These are phyloP conservation scores for Phytophthora syringae DNA, from an alignment of 352 stramenopile genomes.

Conservation along the genomic window DNA sequence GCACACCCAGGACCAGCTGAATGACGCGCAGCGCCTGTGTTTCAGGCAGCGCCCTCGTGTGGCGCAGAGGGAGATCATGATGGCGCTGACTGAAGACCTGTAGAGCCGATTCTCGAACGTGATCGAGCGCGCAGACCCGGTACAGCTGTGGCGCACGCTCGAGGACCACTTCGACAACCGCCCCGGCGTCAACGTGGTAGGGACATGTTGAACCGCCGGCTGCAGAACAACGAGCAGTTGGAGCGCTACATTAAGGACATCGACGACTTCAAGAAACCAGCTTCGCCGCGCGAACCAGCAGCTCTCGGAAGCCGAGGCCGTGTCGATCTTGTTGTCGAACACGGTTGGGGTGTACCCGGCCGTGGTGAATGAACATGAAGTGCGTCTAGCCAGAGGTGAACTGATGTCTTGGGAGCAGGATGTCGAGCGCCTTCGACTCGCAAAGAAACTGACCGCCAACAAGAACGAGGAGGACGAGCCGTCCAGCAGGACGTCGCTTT, in stretches of 20 bases:
- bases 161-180: slow-evolving; percentile 6
- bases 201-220: slow-evolving; percentile 1
- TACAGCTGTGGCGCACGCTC: neutral
- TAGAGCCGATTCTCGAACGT: slow-evolving; percentile 3
- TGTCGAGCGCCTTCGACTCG: slow-evolving; percentile 9
- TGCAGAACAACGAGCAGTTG: neutral
- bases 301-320: neutral
- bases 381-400: slow-evolving; percentile 2
- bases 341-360: neutral
- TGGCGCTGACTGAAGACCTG: slow-evolving; percentile 1
- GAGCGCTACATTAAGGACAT: slow-evolving; percentile 5
- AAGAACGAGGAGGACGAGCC: too few relatives aligned
- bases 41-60: neutral
- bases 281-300: neutral
- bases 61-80: slow-evolving; percentile 1
- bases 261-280: neutral
- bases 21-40: neutral
- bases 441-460: neutral
- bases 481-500: too few relatives aligned
- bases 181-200: neutral
- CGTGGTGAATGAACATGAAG: slow-evolving; percentile 10
- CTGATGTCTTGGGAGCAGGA: neutral
- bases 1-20: neutral
- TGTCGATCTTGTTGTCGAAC: slow-evolving; percentile 2
- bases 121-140: slow-evolving; percentile 1